phyloP scores from a whole-genome alignment of 129 eudicot genomes.

The Solidago caesia region DNA sequence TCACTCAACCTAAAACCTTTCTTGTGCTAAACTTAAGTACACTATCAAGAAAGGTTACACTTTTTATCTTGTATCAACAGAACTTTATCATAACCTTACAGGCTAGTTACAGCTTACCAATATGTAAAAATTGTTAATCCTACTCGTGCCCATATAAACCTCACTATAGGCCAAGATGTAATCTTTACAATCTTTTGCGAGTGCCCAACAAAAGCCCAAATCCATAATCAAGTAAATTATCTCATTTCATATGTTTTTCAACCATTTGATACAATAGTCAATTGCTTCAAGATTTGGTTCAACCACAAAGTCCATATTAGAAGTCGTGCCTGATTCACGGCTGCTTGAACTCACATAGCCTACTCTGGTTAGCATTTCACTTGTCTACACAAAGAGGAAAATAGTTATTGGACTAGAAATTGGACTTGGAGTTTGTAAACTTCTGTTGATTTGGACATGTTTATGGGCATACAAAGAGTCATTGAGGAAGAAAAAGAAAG shows the following conservation, averaged over 20 bases:
- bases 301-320: too few species aligned
- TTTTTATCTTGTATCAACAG: conserved; percentile 49
- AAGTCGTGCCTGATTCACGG: too few species aligned
- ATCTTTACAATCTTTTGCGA: conserved; percentile 78
- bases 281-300: too few species aligned
- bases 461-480: conserved; percentile 53
- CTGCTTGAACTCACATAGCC: too few species aligned
- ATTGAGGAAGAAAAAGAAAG: conserved; percentile 34
- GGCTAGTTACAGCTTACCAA: conserved; percentile 39
- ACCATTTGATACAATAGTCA: conserved; percentile 36
- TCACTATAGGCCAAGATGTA: conserved; percentile 45
- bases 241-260: conserved; percentile 75
- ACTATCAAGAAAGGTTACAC: conserved; percentile 57
- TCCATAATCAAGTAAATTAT: conserved; percentile 40
- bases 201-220: conserved; percentile 63
- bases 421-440: conserved; percentile 65
- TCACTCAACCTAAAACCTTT: conserved; percentile 41
- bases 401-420: conserved; percentile 59
- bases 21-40: conserved; percentile 59
- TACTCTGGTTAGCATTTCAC: too few species aligned
- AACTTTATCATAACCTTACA: conserved; percentile 57
- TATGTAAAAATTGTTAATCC: conserved; percentile 75
- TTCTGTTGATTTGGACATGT: conserved; percentile 46
- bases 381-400: background rate
- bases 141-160: conserved; percentile 45